Base-by-base conservation (phyloP, 2,329 filamentous ascomycete species). In the Lecanicillium sp. region DNA sequence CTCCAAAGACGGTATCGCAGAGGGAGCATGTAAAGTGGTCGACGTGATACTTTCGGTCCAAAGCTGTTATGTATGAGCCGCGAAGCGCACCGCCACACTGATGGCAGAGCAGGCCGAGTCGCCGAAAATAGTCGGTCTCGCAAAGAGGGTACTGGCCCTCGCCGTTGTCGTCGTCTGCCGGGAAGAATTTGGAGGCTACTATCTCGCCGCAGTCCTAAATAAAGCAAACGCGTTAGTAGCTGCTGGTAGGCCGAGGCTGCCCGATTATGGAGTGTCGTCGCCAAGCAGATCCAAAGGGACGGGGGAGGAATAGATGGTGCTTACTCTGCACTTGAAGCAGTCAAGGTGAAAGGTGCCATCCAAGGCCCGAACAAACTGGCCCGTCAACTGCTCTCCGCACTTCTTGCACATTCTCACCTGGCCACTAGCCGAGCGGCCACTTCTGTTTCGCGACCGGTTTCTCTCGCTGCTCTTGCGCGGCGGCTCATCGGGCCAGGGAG, bases 1-100 rank as follows among this genome's bases (percentile, higher is more conserved):
- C 92, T 37, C 92, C 92, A 57, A 98, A 98, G n/a, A 96, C 84
- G 2, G 92, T 96, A 4, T 89, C 85, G 57, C 92, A 98, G 22
- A 95, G 80, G 9, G 89, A 96, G 64, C 92, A 98, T 28, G 92
- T 98, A 56, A 98, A 98, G 64, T 98, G 92, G 60, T 96, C 90
- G 49, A 98, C 94, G 62, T 95, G 92, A 62, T 98, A 98, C 67
- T 98, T 98, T 53, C 87, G 85, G 51, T 98, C 92, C 38, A 98
- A 74, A 4, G 92, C 92, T 13, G 92, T 98, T 55, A 98, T 98
- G 64, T 98, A 98, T 4, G 92, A 96, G 33, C 92, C 92, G 45
- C 92, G 83, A 15, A 98, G 74, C 34, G 92, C 92, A 43, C 88
- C 87, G 48, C 88, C 87, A 58, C 92, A 98, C 46, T 92, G 82